These are phyloP conservation scores for Heritiera littoralis DNA, from an alignment of 345 rosid species.

Conservation along the genomic window DNA sequence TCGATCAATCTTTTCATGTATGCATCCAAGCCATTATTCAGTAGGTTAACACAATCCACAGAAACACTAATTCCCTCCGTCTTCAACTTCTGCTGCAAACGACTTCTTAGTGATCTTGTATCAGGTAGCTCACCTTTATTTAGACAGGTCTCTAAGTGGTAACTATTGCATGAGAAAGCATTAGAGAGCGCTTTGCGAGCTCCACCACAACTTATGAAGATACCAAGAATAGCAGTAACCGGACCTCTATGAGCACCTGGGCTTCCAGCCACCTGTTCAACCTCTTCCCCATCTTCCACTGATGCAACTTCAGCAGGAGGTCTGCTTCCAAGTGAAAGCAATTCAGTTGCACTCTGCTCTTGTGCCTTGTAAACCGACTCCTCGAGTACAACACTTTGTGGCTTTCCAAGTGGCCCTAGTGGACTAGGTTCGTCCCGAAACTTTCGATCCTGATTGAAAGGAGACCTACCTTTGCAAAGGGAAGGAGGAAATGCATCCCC, in stretches of 20 bases:
- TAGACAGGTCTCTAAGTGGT: slow-evolving; percentile 26
- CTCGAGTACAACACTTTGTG: slow-evolving; percentile 55
- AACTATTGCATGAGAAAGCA: slow-evolving; percentile 26
- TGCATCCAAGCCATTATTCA: too few relatives aligned
- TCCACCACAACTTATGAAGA: slow-evolving; percentile 51
- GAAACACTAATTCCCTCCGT: too few relatives aligned
- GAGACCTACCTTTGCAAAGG: slow-evolving; percentile 53
- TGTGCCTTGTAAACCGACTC: slow-evolving; percentile 56
- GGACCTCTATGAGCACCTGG: slow-evolving; percentile 71
- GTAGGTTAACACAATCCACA: too few relatives aligned
- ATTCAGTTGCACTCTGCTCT: slow-evolving; percentile 70
- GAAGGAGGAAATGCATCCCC: slow-evolving; percentile 28
- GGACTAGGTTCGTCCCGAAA: slow-evolving; percentile 74
- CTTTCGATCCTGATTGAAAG: slow-evolving; percentile 48
- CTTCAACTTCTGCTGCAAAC: too few relatives aligned
- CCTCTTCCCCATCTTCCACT: slow-evolving; percentile 16
- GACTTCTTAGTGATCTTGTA: too few relatives aligned
- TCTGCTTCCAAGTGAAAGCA: slow-evolving; percentile 78
- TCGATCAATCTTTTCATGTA: too few relatives aligned
- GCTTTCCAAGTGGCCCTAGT: slow-evolving; percentile 78
- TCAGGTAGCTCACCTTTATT: too few relatives aligned
- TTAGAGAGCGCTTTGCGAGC: slow-evolving; percentile 44
- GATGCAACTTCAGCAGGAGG: slow-evolving; percentile 81
- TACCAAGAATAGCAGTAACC: slow-evolving; percentile 83
- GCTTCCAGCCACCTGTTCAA: slow-evolving; percentile 77